Evolutionary conservation across 345 rosid genomes (phyloP).

Genomic region (Eucalyptus coolabah): DNA sequence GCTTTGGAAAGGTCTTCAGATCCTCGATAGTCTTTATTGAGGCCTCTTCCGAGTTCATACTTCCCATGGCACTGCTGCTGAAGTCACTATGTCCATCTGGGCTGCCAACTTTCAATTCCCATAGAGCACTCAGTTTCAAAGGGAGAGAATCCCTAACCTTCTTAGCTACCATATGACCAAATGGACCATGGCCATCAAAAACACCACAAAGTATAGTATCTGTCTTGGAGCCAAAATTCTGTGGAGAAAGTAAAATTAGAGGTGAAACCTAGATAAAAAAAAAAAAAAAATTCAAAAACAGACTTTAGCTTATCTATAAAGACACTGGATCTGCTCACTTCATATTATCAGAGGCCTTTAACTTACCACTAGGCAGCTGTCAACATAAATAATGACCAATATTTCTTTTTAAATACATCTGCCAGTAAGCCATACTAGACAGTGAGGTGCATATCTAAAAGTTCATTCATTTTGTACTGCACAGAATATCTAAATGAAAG

Average conservation of each 20-base stretch:
- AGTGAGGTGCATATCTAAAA: neutral
- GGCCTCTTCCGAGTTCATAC: slow-evolving; percentile 42
- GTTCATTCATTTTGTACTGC: neutral
- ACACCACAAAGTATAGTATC: slow-evolving; percentile 92
- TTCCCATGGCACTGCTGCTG: slow-evolving; percentile 32
- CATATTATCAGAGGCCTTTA: neutral
- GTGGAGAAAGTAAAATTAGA: neutral
- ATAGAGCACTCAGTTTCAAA: slow-evolving; percentile 57
- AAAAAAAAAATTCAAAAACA: neutral
- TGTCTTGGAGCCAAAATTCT: slow-evolving; percentile 79
- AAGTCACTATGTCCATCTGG: slow-evolving; percentile 37
- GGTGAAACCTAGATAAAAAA: neutral
- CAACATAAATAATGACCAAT: neutral
- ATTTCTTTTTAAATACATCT: neutral
- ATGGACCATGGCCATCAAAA: slow-evolving; percentile 99
- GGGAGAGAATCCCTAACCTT: slow-evolving; percentile 95
- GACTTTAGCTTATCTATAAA: neutral
- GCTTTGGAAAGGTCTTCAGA: slow-evolving; percentile 34
- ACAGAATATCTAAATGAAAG: neutral
- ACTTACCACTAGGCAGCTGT: neutral
- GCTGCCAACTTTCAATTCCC: slow-evolving; percentile 52
- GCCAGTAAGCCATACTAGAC: neutral
- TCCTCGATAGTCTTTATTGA: slow-evolving; percentile 56
- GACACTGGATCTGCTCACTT: neutral
- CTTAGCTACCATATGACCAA: slow-evolving; percentile 94